Conservation (phyloP, 768 basidiomycete species). For the Mycena capillaripes region DNA sequence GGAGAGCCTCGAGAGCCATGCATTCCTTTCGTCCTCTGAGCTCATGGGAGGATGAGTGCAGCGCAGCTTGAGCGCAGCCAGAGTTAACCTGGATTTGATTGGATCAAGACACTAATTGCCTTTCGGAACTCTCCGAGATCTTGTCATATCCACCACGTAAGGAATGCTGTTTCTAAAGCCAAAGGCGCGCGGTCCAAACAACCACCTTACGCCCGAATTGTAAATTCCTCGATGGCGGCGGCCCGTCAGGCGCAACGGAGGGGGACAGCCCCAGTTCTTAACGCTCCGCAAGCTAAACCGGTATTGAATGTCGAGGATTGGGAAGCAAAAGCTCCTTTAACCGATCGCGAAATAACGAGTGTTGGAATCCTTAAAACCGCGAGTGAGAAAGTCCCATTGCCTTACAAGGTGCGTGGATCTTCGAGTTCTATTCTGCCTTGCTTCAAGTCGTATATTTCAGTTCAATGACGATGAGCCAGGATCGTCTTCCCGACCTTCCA, state of each 20-base stretch:
- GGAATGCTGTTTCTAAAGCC: too few species aligned
- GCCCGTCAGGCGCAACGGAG: conserved; percentile 29
- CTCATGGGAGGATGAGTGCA: too few species aligned
- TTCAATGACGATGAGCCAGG: conserved; percentile 38
- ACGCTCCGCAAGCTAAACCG: conserved; percentile 49
- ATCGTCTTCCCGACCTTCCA: conserved; percentile 51
- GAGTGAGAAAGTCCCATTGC: conserved; percentile 73
- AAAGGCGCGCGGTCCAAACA: too few species aligned
- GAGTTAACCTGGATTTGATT: too few species aligned
- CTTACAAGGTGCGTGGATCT: conserved; percentile 73
- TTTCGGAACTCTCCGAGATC: background rate
- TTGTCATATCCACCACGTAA: too few species aligned
- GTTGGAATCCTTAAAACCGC: conserved; percentile 74
- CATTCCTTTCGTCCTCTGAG: too few species aligned
- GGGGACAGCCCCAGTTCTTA: conserved; percentile 22
- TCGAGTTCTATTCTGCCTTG: conserved; percentile 27
- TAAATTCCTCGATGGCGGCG: conserved; percentile 6
- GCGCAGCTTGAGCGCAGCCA: too few species aligned
- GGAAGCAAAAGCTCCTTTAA: conserved; percentile 86
- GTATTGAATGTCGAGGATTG: conserved; percentile 88
- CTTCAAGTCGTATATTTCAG: conserved; percentile 45
- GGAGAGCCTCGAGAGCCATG: conserved; percentile 68
- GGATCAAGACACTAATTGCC: too few species aligned
- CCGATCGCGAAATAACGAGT: conserved; percentile 76
- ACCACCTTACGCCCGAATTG: too few species aligned